Conservation (phyloP, 805 yeast species). For the Saccharomycopsis fermentans region DNA sequence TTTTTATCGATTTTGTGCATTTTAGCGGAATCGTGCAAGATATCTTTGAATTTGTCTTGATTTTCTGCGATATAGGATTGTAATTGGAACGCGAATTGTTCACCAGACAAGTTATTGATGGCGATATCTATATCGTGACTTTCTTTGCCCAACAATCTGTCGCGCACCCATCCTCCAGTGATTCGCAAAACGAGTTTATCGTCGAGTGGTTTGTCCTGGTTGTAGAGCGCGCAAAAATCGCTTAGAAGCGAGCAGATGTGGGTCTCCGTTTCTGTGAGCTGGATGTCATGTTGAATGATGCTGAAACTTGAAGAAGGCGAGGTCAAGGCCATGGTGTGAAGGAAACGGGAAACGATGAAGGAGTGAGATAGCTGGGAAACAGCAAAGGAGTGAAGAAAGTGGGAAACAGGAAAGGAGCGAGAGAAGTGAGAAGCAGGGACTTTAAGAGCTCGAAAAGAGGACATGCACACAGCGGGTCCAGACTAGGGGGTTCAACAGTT, state of each 20-base stretch:
- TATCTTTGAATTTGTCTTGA: neutral
- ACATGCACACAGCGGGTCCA: too few species aligned
- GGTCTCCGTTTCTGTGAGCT: slow-evolving; percentile 32
- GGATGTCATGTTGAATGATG: neutral
- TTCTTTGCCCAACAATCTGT: slow-evolving; percentile 70
- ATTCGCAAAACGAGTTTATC: slow-evolving; percentile 51
- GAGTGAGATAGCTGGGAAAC: too few species aligned
- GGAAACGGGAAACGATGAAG: neutral
- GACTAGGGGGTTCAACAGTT: too few species aligned
- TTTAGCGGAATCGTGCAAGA: slow-evolving; percentile 22
- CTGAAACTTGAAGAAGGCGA: neutral
- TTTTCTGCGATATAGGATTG: slow-evolving; percentile 34
- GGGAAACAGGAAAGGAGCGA: too few species aligned
- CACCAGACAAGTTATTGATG: slow-evolving; percentile 75
- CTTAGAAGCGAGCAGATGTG: slow-evolving; percentile 32
- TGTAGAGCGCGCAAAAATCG: slow-evolving; percentile 32
- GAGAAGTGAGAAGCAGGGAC: too few species aligned
- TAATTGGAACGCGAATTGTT: slow-evolving; percentile 65
- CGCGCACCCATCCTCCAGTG: slow-evolving; percentile 99
- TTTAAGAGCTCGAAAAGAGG: too few species aligned
- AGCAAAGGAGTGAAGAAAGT: too few species aligned
- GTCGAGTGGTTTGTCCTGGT: slow-evolving; percentile 16
- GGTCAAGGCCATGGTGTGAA: neutral
- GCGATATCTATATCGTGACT: slow-evolving; percentile 92
- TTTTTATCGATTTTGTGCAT: slow-evolving; percentile 81